Percentiles rank a stretch among this genome's conserved stretches.
Evolutionary conservation across 257 asterid genomes (phyloP).

Genomic region (Lithospermum erythrorhizon): DNA sequence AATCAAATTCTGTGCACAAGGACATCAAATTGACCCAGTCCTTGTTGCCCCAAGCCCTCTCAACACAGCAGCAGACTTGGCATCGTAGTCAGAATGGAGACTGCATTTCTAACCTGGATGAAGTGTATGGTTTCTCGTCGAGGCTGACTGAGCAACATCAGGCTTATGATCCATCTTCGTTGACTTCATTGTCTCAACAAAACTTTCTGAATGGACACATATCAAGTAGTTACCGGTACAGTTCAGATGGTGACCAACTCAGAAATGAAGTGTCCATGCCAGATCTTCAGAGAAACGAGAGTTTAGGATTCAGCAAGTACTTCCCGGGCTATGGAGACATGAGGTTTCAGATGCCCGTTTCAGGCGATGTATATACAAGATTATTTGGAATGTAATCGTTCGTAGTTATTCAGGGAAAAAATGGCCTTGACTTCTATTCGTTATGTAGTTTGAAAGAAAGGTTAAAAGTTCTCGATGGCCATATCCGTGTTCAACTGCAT

Average conservation of each 20-base stretch:
- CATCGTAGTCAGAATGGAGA: conserved; percentile 26
- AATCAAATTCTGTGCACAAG: conserved; percentile 28
- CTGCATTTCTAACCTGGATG: conserved; percentile 22
- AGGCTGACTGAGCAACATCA: conserved; percentile 38
- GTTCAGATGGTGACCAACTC: conserved; percentile 37
- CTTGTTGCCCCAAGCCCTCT: conserved; percentile 30
- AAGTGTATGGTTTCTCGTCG: conserved; percentile 36
- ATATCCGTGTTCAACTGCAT: conserved; percentile 7
- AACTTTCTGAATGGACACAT: conserved; percentile 33
- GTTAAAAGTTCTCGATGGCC: background rate
- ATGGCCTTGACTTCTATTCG: conserved; percentile 9
- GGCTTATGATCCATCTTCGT: conserved; percentile 29
- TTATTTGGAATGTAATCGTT: conserved; percentile 63
- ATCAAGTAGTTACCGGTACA: conserved; percentile 30
- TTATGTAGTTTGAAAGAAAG: no score
- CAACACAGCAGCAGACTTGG: conserved; percentile 33
- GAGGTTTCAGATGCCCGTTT: conserved; percentile 38
- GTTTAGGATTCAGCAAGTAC: conserved; percentile 41
- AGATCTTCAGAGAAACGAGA: conserved; percentile 51
- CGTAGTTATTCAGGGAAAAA: conserved; percentile 7
- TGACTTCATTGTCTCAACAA: conserved; percentile 30
- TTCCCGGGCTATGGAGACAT: conserved; percentile 58
- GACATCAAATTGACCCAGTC: conserved; percentile 35
- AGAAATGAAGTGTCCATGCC: conserved; percentile 35
- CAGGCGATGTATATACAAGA: conserved; percentile 59